Base-by-base conservation (phyloP, 805 yeast species). In the Candida nemodendra region DNA sequence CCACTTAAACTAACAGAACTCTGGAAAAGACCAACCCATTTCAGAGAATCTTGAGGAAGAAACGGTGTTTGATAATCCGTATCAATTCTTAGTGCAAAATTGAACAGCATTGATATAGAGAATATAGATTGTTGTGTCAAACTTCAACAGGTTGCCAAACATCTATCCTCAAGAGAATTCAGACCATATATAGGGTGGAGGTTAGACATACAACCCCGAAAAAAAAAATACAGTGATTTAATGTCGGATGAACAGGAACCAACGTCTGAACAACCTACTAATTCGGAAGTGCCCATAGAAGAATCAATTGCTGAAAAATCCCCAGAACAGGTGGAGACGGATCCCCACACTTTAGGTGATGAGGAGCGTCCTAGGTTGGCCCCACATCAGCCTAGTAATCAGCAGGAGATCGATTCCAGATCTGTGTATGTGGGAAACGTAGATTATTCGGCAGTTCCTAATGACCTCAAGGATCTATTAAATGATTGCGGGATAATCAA, bases 381-480 rank as follows among this genome's bases (percentile, higher is more conserved):
- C 6, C 58, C 65, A 9, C 56, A 59, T 30, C 64, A 60, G 44
- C 65, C 65, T 1, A 38, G 39, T 23, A 58, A 60, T 38, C 65
- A 60, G 45, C 42, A 48, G 33, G 91, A 84, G 39, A 73, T 81
- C n/a, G 95, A 86, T 57, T 70, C 83, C 4, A 73, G 90, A 44
- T 80, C 89, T 2, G 70, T 87, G 12, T 87, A 80, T 59, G 87
- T 87, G 22, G 95, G 95, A 9, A 86, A 85, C 52, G 93, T 88
- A 23, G 95, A 87, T 55, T 85, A 81, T 56, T 80, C 75, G 9
- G 64, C 87, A 6, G 74, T 84, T 15, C 90, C 95, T 24, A 78
- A 79, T 45, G 95, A 86, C 51, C 67, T 87, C 23, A 88, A 84
- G 54, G 75, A 81, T 41, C 82, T 80, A 46, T 84, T 87, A 61